Evolutionary conservation across 208 protist species (phyloP).

Genomic region (Endotrypanum monterogeii): DNA sequence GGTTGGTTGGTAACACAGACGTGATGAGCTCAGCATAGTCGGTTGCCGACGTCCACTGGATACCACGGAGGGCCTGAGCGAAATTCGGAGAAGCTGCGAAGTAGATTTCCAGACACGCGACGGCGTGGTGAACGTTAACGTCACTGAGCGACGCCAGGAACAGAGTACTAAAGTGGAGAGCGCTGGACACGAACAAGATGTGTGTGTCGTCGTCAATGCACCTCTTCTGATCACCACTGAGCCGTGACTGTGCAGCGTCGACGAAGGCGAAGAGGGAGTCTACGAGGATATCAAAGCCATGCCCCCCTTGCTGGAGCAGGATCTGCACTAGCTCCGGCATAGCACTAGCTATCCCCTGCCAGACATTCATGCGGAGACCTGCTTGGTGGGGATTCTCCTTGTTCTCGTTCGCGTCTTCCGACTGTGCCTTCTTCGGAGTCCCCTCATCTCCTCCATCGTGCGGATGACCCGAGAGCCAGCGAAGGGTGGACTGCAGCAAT

Average conservation of each 20-base stretch:
- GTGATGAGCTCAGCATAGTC: constrained; percentile 24
- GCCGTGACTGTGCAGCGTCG: background rate
- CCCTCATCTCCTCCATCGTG: background rate
- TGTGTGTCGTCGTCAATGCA: background rate
- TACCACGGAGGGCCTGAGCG: constrained; percentile 2
- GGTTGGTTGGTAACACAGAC: constrained; percentile 16
- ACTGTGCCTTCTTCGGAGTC: background rate
- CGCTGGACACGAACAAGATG: constrained; percentile 18
- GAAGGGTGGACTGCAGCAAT: background rate
- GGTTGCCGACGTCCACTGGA: constrained; percentile 19
- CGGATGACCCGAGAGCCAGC: constrained; percentile 16
- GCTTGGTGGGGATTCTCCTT: constrained; percentile 18
- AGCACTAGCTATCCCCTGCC: constrained; percentile 36
- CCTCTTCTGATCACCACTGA: background rate
- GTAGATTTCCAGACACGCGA: constrained; percentile 29
- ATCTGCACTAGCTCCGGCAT: constrained; percentile 38
- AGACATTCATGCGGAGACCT: constrained; percentile 34
- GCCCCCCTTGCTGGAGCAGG: constrained; percentile 12
- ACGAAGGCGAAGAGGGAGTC: constrained; percentile 10
- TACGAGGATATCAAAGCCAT: constrained; percentile 31
- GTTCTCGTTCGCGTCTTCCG: background rate
- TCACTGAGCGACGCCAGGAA: constrained; percentile 61
- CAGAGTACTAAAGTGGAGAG: constrained; percentile 35
- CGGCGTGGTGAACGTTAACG: constrained; percentile 43
- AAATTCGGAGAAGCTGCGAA: constrained; percentile 22